A percentile compares a stretch with the other conserved stretches of the same genome.
Conservation (phyloP, 106 monocot species). For the Platanthera zijinensis region DNA sequence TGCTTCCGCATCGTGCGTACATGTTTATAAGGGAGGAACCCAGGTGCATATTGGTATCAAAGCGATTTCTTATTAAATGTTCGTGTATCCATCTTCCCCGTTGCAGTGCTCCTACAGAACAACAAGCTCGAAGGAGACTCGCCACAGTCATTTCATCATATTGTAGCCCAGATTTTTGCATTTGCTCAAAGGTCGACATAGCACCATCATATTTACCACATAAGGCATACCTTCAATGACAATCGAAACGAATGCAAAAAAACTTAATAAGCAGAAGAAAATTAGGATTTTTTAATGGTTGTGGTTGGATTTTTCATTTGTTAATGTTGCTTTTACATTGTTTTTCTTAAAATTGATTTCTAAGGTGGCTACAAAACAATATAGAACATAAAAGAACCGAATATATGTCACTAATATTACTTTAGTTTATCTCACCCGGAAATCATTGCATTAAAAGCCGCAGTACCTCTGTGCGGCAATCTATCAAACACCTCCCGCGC, state of each 20-base stretch:
- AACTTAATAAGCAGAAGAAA: neutral
- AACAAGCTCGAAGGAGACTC: constrained; percentile 32
- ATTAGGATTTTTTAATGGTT: too few species aligned
- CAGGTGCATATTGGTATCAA: constrained; percentile 21
- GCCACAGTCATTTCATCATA: constrained; percentile 42
- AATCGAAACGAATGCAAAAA: neutral
- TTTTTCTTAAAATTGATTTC: neutral
- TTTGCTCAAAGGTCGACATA: constrained; percentile 22
- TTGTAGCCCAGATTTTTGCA: constrained; percentile 18
- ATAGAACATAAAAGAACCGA: neutral
- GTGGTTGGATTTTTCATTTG: neutral
- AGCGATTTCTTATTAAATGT: constrained; percentile 6
- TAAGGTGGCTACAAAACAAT: neutral
- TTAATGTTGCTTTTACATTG: neutral
- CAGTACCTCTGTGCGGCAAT: constrained; percentile 26
- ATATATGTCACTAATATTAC: neutral
- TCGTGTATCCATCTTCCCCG: constrained; percentile 33
- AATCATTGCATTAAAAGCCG: constrained; percentile 39
- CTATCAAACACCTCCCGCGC: constrained; percentile 35
- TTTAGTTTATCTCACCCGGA: constrained; percentile 21
- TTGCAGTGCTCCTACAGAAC: constrained; percentile 30
- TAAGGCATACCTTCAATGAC: constrained; percentile 16
- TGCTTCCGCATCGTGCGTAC: constrained; percentile 36
- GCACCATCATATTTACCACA: constrained; percentile 22
- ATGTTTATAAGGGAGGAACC: constrained; percentile 33